These are phyloP conservation scores for Hemisphaericaspora xylofermentans DNA, from an alignment of 1,139 yeast species.

Conservation along the genomic window DNA sequence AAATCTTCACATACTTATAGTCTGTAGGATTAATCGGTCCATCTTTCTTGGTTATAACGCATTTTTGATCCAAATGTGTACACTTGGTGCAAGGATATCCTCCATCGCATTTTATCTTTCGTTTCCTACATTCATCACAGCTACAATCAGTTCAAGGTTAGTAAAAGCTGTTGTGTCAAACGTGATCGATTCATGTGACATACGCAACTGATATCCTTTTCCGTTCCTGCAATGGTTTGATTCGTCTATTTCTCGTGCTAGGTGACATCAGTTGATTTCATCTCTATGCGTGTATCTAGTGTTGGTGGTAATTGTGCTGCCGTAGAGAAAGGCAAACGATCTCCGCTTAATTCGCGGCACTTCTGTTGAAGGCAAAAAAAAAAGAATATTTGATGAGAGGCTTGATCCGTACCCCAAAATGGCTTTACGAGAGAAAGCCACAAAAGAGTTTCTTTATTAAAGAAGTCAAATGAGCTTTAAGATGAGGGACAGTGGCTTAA, in stretches of 20 bases:
- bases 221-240: conserved; percentile 14
- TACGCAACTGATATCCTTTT: conserved; percentile 17
- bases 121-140: conserved; percentile 17
- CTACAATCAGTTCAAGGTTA: conserved; percentile 7
- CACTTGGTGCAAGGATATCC: conserved; percentile 19
- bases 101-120: conserved; percentile 18
- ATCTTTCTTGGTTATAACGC: conserved; percentile 10
- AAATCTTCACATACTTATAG: conserved; percentile 8
- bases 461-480: too few relatives aligned
- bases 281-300: too few relatives aligned
- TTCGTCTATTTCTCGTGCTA: conserved; percentile 11
- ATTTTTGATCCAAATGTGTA: conserved; percentile 9
- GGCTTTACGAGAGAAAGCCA: too few relatives aligned
- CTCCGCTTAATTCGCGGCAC: too few relatives aligned
- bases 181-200: conserved; percentile 3
- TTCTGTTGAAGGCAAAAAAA: too few relatives aligned
- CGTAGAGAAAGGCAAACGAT: background rate
- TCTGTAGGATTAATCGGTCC: conserved; percentile 11
- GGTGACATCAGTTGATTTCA: background rate
- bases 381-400: too few relatives aligned
- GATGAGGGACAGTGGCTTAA: too few relatives aligned
- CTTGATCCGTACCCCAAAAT: too few relatives aligned
- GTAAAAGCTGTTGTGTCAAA: conserved; percentile 8
- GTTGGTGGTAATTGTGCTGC: too few relatives aligned
- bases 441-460: too few relatives aligned